A percentile compares a stretch with the other conserved stretches of the same genome.
phyloP scores from a whole-genome alignment of 306 rosid species.

The Acacia melanoxylon region DNA sequence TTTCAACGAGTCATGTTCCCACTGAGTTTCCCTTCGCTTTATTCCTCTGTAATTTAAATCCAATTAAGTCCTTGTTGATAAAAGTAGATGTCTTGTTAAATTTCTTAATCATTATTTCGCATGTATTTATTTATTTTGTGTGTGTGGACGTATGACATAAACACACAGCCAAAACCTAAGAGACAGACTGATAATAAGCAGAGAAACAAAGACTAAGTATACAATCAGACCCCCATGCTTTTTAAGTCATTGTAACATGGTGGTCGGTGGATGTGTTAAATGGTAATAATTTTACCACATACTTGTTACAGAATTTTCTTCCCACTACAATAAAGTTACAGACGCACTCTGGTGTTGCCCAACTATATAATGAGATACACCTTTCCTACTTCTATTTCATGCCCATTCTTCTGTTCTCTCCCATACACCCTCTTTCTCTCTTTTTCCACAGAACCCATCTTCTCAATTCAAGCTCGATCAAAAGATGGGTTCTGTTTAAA shows the following conservation, averaged over 20 bases:
- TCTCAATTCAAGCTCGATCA: constrained; percentile 22
- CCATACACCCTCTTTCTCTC: background rate
- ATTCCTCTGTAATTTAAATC: constrained; percentile 17
- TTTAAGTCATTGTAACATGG: background rate
- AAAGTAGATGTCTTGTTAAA: background rate
- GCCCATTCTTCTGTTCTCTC: constrained; percentile 35
- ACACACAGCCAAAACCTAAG: background rate
- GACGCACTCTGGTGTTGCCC: constrained; percentile 23
- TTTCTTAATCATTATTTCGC: background rate
- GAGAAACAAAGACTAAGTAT: background rate
- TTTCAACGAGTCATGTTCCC: constrained; percentile 2
- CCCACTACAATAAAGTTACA: constrained; percentile 21
- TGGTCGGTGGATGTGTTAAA: constrained; percentile 16
- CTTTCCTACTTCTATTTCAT: constrained; percentile 40
- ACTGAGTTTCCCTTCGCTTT: constrained; percentile 13
- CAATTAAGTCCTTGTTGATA: background rate
- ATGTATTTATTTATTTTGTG: background rate
- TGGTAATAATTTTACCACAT: background rate
- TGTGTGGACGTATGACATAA: background rate
- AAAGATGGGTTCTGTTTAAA: constrained; percentile 25
- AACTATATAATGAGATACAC: constrained; percentile 61
- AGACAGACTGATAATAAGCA: background rate
- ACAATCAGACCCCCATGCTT: background rate
- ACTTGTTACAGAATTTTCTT: background rate
- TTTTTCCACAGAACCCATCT: constrained; percentile 11